These are phyloP conservation scores for Solanum clarkiae DNA, from an alignment of 257 asterid species.

Conservation along the genomic window DNA sequence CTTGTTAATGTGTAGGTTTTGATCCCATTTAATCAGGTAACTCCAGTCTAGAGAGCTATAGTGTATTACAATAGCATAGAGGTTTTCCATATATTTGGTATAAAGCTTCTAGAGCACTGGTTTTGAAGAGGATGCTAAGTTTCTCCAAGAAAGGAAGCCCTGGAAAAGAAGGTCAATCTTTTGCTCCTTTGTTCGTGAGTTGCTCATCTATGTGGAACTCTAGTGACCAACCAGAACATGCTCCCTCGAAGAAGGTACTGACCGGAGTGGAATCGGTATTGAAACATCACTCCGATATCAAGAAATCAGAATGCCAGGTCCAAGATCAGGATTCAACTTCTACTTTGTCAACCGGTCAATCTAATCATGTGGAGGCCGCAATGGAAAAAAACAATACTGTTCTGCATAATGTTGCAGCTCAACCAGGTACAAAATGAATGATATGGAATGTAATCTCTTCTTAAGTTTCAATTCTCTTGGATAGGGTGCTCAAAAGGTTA, in stretches of 20 bases:
- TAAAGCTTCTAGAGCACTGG: background rate
- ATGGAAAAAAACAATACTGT: constrained; percentile 14
- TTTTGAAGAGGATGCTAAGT: constrained; percentile 31
- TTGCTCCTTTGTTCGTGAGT: constrained; percentile 14
- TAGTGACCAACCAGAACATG: constrained; percentile 12
- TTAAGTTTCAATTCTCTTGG: background rate
- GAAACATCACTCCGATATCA: constrained; percentile 4
- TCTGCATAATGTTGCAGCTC: constrained; percentile 23
- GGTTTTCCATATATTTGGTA: background rate
- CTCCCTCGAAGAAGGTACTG: constrained; percentile 18
- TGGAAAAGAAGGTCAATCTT: constrained; percentile 15
- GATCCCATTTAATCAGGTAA: background rate
- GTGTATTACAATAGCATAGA: background rate
- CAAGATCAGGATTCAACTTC: constrained; percentile 46
- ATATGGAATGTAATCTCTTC: background rate
- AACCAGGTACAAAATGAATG: constrained; percentile 23
- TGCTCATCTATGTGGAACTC: constrained; percentile 33
- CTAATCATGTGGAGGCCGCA: background rate
- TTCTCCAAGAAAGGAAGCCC: constrained; percentile 16
- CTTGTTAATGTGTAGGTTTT: background rate
- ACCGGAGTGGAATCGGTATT: constrained; percentile 8
- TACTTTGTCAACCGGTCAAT: constrained; percentile 13
- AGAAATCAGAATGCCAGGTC: constrained; percentile 24
- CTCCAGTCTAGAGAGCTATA: background rate
- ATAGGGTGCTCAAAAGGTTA: background rate